These are phyloP conservation scores for Beauveria australis DNA, from an alignment of 2,329 filamentous ascomycete species.

Conservation along the genomic window DNA sequence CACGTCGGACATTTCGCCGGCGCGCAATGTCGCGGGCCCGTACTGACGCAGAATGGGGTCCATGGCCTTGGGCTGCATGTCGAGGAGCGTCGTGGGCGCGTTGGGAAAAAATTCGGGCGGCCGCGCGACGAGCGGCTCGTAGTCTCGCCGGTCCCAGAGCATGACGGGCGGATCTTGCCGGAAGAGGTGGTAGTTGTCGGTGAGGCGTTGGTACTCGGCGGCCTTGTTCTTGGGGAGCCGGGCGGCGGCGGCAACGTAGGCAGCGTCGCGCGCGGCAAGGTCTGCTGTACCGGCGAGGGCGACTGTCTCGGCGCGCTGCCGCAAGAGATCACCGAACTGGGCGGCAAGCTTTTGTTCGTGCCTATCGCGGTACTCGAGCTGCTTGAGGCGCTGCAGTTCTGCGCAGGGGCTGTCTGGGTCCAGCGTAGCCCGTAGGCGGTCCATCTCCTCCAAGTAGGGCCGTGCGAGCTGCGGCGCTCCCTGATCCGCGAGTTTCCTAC, in stretches of 20 bases:
- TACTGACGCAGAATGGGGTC: constrained; percentile 39
- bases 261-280: constrained; percentile 22
- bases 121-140: constrained; percentile 57
- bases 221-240: constrained; percentile 24
- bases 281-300: constrained; percentile 15
- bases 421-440: constrained; percentile 22
- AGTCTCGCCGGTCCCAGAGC: constrained; percentile 60
- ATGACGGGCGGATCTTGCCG: constrained; percentile 40
- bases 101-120: constrained; percentile 60
- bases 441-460: constrained; percentile 33
- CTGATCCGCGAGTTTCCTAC: constrained; percentile 22
- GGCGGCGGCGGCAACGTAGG: constrained; percentile 28
- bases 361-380: constrained; percentile 22
- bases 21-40: constrained; percentile 30
- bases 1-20: constrained; percentile 45
- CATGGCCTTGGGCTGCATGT: constrained; percentile 54
- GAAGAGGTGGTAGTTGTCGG: constrained; percentile 48
- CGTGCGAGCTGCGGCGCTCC: constrained; percentile 26
- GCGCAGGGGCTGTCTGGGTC: not conserved
- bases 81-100: constrained; percentile 49
- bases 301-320: constrained; percentile 22
- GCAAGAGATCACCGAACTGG: constrained; percentile 25
- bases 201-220: constrained; percentile 30
- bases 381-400: constrained; percentile 16
- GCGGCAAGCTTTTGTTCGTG: constrained; percentile 15